Percentiles rank a stretch among this genome's conserved stretches.
Conservation (phyloP, 305 asterid species). For the Salvia sclarea region DNA sequence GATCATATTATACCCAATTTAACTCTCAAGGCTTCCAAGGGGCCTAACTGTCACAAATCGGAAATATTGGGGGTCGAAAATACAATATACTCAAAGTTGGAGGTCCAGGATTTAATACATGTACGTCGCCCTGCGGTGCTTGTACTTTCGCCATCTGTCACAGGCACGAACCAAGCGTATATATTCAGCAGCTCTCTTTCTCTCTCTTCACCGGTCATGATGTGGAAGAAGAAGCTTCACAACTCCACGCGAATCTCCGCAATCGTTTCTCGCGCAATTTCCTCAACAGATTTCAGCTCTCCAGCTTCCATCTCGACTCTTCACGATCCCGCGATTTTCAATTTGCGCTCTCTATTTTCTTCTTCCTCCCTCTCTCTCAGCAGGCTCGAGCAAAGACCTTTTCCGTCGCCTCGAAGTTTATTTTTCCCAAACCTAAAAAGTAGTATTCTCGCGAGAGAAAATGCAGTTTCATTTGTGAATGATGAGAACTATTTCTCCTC, state of each 20-base stretch:
- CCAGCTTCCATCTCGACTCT: conserved; percentile 24
- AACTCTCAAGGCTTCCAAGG: no score
- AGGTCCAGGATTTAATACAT: neutral
- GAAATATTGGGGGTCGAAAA: no score
- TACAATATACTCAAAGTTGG: neutral
- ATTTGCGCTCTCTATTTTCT: conserved; percentile 15
- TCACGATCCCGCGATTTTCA: conserved; percentile 20
- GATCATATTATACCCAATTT: no score
- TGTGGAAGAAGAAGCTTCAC: conserved; percentile 61
- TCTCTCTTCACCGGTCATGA: conserved; percentile 25
- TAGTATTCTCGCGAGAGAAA: conserved; percentile 24
- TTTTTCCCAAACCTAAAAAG: conserved; percentile 27
- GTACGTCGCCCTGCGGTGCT: conserved; percentile 19
- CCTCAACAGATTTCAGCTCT: conserved; percentile 27
- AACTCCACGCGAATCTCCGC: conserved; percentile 29
- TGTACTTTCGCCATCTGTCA: conserved; percentile 26
- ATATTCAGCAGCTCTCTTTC: conserved; percentile 19
- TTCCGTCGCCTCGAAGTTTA: conserved; percentile 29
- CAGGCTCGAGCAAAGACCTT: conserved; percentile 24
- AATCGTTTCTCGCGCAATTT: conserved; percentile 30
- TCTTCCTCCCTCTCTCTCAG: conserved; percentile 31
- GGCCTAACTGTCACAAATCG: no score
- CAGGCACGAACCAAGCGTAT: conserved; percentile 27
- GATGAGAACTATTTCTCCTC: conserved; percentile 43
- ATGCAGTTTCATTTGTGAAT: conserved; percentile 1